phyloP scores from a whole-genome alignment of 257 asterid genomes.

The Capsicum pubescens region DNA sequence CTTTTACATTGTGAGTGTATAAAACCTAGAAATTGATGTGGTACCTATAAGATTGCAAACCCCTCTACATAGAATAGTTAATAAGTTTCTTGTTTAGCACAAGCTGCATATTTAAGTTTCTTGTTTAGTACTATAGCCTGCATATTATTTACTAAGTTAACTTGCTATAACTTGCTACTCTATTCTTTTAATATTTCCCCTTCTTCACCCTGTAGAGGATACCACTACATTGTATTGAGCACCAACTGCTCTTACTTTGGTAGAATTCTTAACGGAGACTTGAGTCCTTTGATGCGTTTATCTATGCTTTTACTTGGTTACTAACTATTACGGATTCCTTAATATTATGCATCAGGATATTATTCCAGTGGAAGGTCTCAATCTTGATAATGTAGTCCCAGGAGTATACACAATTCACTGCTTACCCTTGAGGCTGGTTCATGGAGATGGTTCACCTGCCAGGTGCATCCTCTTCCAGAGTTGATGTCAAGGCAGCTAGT shows the following conservation, averaged over 20 bases:
- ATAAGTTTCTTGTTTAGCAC: neutral
- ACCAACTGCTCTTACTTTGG: neutral
- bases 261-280: neutral
- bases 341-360: conserved; percentile 23
- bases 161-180: neutral
- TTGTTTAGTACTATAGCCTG: neutral
- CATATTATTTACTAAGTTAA: neutral
- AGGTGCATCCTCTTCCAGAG: conserved; percentile 47
- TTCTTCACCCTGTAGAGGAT: too few relatives aligned
- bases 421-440: conserved; percentile 36
- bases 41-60: neutral
- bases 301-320: neutral
- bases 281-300: neutral
- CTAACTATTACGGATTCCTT: neutral
- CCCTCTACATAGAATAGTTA: neutral
- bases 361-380: conserved; percentile 39
- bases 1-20: neutral
- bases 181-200: neutral
- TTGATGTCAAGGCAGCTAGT: neutral
- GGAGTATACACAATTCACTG: conserved; percentile 48
- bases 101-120: neutral
- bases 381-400: conserved; percentile 31
- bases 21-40: too few relatives aligned
- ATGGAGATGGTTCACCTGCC: conserved; percentile 43
- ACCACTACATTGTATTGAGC: neutral